Evolutionary conservation across 768 basidiomycete genomes (phyloP), one percentile per base, ranked within the genome.

Genomic region (Thelephora aurantiotincta): DNA sequence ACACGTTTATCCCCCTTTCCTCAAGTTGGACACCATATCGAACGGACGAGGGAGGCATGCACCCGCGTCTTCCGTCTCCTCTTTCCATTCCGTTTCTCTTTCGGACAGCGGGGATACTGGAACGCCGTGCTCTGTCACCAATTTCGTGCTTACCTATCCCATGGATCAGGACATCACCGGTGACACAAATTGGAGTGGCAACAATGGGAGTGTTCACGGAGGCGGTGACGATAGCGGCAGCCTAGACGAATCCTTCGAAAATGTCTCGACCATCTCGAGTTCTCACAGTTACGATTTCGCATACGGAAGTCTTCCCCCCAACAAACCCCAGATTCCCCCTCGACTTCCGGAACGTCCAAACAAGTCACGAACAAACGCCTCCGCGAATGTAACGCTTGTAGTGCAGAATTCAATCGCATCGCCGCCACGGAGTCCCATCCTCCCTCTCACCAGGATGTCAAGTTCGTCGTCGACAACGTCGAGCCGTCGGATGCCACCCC

Each of bases 21-120:
- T 49, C 33, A 66, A 63, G 50, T 63, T 60, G 49, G 65, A 63
- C 46, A 52, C 60, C 30, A 61, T 59, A 52, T 59, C 66, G 13
- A 55, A 57, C 36, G 45, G 53, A 20, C 54, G 52, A 50, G 60
- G 58, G 36, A 66, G 69, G 36, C 83, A 87, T 58, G 72, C 66
- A 4, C 72, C 75, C 4, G 73, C 72, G 2, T 83, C 82, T 1
- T 88, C 85, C 43, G 73, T 85, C 35, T 87, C 85, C 2, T 88
- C 85, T 23, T 86, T 89, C 51, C 83, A 86, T 55, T 86, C 85
- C 2, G 81, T 88, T 20, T 88, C 85, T 1, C 70, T 88, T 14
- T 87, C 84, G 1, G 82, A 80, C 6, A 79, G 80, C 51, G 59
- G 67, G 3, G 49, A 56, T 33, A 62, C 63, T 35, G 44, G 47